Conservation (phyloP, 768 basidiomycete genomes). For the Tricholoma hemisulphureum region DNA sequence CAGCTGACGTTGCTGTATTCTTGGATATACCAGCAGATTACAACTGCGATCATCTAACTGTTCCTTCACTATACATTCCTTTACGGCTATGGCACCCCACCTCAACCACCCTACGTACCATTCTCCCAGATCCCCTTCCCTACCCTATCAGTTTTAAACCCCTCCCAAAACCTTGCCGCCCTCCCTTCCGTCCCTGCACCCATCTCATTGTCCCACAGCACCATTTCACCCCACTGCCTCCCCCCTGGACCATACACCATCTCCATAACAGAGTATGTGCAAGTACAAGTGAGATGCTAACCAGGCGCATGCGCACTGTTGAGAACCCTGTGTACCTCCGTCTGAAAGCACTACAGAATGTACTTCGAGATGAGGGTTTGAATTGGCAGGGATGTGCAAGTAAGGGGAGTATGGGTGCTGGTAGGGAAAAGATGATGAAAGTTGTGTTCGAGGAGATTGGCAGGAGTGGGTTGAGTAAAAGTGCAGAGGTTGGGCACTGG, state of each 20-base stretch:
- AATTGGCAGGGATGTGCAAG: slow-evolving; percentile 47
- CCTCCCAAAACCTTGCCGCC: slow-evolving; percentile 40
- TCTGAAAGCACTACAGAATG: slow-evolving; percentile 60
- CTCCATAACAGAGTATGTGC: background rate
- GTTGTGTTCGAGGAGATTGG: slow-evolving; percentile 62
- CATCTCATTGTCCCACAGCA: background rate
- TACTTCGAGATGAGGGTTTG: slow-evolving; percentile 42
- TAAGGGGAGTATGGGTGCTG: slow-evolving; percentile 52
- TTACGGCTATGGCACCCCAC: background rate
- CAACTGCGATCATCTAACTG: background rate
- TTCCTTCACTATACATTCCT: background rate
- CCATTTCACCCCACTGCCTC: background rate
- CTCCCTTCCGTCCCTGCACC: slow-evolving; percentile 36
- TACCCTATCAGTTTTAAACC: slow-evolving; percentile 36
- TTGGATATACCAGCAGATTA: slow-evolving; percentile 15
- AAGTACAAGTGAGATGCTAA: slow-evolving; percentile 21
- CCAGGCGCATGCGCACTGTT: slow-evolving; percentile 49
- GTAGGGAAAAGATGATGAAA: slow-evolving; percentile 56
- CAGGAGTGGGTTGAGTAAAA: slow-evolving; percentile 43
- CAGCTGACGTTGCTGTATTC: slow-evolving; percentile 44
- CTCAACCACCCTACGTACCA: slow-evolving; percentile 23
- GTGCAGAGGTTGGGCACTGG: background rate
- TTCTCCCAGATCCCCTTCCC: slow-evolving; percentile 33
- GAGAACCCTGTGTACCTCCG: slow-evolving; percentile 60
- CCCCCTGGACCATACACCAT: background rate